These are phyloP conservation scores for Tulasnella sp. DNA, from an alignment of 768 basidiomycete species.

Conservation along the genomic window DNA sequence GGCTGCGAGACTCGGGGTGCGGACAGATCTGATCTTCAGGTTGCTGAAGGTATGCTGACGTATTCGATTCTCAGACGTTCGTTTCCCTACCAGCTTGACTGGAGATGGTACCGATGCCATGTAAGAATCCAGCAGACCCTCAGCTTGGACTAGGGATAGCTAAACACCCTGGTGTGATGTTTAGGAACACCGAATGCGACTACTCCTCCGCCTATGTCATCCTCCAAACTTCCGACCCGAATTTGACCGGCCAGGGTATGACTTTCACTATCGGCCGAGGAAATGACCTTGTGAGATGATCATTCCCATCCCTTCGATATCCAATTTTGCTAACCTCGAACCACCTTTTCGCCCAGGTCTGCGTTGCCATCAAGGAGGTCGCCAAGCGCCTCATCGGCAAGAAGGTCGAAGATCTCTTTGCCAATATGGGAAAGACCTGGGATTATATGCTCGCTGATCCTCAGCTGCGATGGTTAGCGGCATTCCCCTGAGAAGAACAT, in stretches of 20 bases:
- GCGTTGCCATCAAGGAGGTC: conserved; percentile 71
- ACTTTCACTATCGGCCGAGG: conserved; percentile 93
- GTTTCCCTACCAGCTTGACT: conserved; percentile 85
- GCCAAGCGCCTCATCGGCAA: conserved; percentile 79
- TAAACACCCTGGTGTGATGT: not conserved
- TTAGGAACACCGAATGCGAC: conserved; percentile 91
- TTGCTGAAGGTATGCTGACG: not conserved
- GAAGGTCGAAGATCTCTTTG: conserved; percentile 75
- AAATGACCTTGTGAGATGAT: conserved; percentile 70
- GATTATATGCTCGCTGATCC: conserved; percentile 81
- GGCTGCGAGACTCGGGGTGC: conserved; percentile 56
- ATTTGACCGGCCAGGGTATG: conserved; percentile 86
- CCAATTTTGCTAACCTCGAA: not conserved
- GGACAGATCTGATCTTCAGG: not conserved
- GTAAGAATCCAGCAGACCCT: conserved; percentile 39
- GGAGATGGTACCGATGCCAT: conserved; percentile 95
- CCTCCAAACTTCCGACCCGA: conserved; percentile 57
- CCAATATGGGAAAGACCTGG: conserved; percentile 89
- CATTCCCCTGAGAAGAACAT: not conserved
- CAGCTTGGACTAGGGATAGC: not conserved
- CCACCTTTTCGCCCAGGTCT: conserved; percentile 51
- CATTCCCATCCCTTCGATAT: not conserved
- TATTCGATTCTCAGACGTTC: conserved; percentile 55
- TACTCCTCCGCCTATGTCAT: conserved; percentile 91
- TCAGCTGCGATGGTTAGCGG: conserved; percentile 77